phyloP scores from a whole-genome alignment of 805 yeast species.

The Saturnispora silvae region DNA sequence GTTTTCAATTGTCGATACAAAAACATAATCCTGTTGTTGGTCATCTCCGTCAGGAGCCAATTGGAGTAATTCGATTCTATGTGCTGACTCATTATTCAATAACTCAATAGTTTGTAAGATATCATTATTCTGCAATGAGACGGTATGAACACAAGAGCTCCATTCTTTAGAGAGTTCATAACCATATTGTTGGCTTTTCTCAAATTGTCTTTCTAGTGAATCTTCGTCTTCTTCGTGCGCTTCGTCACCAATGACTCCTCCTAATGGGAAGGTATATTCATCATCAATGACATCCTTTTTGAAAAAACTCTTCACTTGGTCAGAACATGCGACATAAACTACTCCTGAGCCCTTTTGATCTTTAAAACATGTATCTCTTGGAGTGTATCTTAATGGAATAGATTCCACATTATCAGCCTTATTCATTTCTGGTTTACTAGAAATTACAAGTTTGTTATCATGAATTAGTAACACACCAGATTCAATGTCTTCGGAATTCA shows the following conservation, averaged over 20 bases:
- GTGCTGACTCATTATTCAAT: slow-evolving; percentile 30
- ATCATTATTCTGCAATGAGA: slow-evolving; percentile 27
- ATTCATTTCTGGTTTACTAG: slow-evolving; percentile 24
- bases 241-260: slow-evolving; percentile 16
- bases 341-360: slow-evolving; percentile 15
- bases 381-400: slow-evolving; percentile 39
- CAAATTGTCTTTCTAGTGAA: slow-evolving; percentile 18
- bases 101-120: slow-evolving; percentile 37
- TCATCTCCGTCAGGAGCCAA: slow-evolving; percentile 27
- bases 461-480: slow-evolving; percentile 57
- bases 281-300: slow-evolving; percentile 16
- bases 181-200: slow-evolving; percentile 37
- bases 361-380: slow-evolving; percentile 30
- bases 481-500: slow-evolving; percentile 51
- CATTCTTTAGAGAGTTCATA: slow-evolving; percentile 26
- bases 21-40: slow-evolving; percentile 26
- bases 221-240: slow-evolving; percentile 17
- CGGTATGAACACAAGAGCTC: slow-evolving; percentile 46
- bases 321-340: slow-evolving; percentile 37
- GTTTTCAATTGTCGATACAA: slow-evolving; percentile 34
- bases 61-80: slow-evolving; percentile 27
- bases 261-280: slow-evolving; percentile 11
- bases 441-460: slow-evolving; percentile 41
- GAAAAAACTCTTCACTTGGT: slow-evolving; percentile 20
- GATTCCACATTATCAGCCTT: slow-evolving; percentile 27